These are phyloP conservation scores for Pholiota conissans DNA, from an alignment of 768 basidiomycete species.

Conservation along the genomic window DNA sequence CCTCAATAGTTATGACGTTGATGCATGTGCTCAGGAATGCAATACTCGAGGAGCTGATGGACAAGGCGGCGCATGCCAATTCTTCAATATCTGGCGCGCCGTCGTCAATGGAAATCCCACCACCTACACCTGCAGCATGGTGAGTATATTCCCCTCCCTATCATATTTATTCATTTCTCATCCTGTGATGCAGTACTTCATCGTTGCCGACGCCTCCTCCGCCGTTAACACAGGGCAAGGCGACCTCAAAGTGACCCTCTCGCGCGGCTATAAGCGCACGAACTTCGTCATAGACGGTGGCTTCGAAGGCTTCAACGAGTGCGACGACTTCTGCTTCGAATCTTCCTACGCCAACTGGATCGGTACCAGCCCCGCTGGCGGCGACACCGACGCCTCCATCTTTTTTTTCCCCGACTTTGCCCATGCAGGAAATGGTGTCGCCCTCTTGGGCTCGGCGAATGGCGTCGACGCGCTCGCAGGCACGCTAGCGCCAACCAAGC, in stretches of 20 bases:
- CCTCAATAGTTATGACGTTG: slow-evolving; percentile 45
- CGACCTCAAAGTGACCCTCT: slow-evolving; percentile 41
- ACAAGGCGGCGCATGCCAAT: slow-evolving; percentile 44
- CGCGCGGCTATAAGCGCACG: slow-evolving; percentile 45
- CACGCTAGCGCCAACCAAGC: slow-evolving; percentile 31
- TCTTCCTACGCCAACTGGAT: slow-evolving; percentile 37
- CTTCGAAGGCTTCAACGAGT: slow-evolving; percentile 41
- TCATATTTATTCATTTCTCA: no score
- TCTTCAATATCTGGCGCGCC: slow-evolving; percentile 56
- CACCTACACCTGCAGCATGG: slow-evolving; percentile 51
- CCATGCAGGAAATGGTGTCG: slow-evolving; percentile 38
- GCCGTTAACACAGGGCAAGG: slow-evolving; percentile 48
- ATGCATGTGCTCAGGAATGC: slow-evolving; percentile 44
- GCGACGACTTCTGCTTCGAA: slow-evolving; percentile 42
- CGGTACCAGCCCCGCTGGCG: slow-evolving; percentile 34
- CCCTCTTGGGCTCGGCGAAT: slow-evolving; percentile 40
- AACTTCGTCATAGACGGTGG: slow-evolving; percentile 39
- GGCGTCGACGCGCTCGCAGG: slow-evolving; percentile 36
- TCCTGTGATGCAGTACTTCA: slow-evolving; percentile 36
- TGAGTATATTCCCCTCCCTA: slow-evolving; percentile 19
- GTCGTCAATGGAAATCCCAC: slow-evolving; percentile 44
- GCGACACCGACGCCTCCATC: slow-evolving; percentile 40
- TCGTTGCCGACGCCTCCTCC: slow-evolving; percentile 41
- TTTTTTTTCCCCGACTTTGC: slow-evolving; percentile 41
- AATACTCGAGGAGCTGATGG: slow-evolving; percentile 41